Evolutionary conservation across 441 rosid species (phyloP).

Genomic region (Euphorbia celastroides): DNA sequence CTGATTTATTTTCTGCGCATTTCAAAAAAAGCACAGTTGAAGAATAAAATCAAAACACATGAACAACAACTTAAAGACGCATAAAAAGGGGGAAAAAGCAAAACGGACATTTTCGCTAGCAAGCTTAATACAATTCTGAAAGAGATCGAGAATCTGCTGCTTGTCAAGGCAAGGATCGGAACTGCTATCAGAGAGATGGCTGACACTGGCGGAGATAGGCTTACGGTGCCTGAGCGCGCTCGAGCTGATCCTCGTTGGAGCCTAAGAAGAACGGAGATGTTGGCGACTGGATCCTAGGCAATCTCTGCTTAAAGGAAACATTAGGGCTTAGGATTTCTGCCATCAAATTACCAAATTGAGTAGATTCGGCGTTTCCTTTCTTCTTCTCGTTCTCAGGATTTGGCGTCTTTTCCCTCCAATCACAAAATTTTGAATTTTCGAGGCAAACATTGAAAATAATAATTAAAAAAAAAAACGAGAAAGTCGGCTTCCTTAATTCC

Average conservation of each 20-base stretch:
- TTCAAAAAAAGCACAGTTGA: neutral
- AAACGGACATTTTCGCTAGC: conserved; percentile 79
- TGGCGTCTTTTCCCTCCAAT: neutral
- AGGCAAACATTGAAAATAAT: too few relatives aligned
- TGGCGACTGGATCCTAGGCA: conserved; percentile 67
- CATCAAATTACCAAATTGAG: conserved; percentile 28
- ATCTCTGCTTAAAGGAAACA: conserved; percentile 37
- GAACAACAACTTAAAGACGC: neutral
- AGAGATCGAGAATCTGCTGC: conserved; percentile 75
- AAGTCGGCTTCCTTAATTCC: too few relatives aligned
- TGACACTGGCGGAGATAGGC: conserved; percentile 25
- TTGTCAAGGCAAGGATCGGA: conserved; percentile 60
- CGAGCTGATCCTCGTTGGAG: conserved; percentile 70
- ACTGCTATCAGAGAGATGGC: conserved; percentile 21
- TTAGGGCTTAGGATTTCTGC: conserved; percentile 65
- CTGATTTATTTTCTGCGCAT: conserved; percentile 82
- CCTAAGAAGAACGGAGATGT: conserved; percentile 64
- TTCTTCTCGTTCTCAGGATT: neutral
- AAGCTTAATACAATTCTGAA: conserved; percentile 84
- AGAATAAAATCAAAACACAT: neutral
- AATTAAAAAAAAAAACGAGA: too few relatives aligned
- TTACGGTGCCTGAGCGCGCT: conserved; percentile 90
- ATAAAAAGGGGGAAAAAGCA: neutral
- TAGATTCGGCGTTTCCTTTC: neutral
- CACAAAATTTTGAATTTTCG: neutral